Percentiles rank a stretch among this genome's conserved stretches.
Conservation (phyloP, 345 rosid genomes). For the Populus nigra region DNA sequence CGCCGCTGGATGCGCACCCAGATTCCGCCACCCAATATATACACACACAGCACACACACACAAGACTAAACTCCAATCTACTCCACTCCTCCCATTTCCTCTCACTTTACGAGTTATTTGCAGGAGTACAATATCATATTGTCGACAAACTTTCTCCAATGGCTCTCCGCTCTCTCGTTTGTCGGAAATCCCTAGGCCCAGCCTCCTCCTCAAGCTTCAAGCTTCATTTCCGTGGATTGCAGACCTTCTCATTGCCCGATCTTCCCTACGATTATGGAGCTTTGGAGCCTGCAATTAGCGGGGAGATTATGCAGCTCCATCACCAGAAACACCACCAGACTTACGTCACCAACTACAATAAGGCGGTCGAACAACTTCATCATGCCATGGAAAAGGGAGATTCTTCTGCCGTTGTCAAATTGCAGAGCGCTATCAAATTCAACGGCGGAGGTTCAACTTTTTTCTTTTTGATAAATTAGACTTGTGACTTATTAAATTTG, state of each 20-base stretch:
- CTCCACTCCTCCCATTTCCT: too few relatives aligned
- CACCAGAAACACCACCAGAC: constrained; percentile 98
- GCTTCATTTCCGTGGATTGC: constrained; percentile 32
- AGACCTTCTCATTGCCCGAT: constrained; percentile 83
- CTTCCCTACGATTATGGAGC: constrained; percentile 84
- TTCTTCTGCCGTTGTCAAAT: constrained; percentile 54
- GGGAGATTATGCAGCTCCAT: constrained; percentile 92
- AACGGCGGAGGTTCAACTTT: constrained; percentile 76
- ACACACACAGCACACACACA: too few relatives aligned
- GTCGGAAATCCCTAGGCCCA: constrained; percentile 36
- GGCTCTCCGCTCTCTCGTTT: constrained; percentile 60
- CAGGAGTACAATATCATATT: too few relatives aligned
- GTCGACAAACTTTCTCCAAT: constrained; percentile 21
- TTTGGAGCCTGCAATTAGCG: constrained; percentile 88
- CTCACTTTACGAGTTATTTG: too few relatives aligned
- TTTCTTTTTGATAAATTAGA: not conserved
- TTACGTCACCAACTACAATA: constrained; percentile 83
- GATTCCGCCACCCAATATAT: too few relatives aligned
- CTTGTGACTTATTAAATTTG: not conserved
- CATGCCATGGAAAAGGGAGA: constrained; percentile 68
- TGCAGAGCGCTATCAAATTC: constrained; percentile 93
- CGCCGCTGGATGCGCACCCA: not conserved
- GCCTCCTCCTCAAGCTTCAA: constrained; percentile 12
- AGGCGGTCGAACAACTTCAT: constrained; percentile 74
- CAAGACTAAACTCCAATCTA: too few relatives aligned